Conservation (phyloP, 352 stramenopile genomes). For the Peronosclerospora sorghi region DNA sequence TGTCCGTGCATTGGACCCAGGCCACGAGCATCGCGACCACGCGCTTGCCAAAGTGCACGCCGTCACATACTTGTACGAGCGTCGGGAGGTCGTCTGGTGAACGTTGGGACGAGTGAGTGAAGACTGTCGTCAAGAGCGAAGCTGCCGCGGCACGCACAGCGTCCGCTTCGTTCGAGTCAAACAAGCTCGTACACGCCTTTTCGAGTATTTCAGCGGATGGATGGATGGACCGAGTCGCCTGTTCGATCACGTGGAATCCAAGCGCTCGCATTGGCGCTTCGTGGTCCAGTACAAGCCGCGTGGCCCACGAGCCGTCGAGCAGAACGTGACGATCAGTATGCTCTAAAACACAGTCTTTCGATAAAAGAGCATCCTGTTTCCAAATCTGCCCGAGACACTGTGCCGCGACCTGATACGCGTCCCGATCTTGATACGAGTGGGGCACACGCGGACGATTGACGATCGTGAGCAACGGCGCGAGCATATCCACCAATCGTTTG, state of each 20-base stretch:
- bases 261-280: slow-evolving; percentile 33
- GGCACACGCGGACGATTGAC: slow-evolving; percentile 41
- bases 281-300: slow-evolving; percentile 49
- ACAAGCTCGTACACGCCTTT: slow-evolving; percentile 36
- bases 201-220: slow-evolving; percentile 22
- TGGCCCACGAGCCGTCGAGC: slow-evolving; percentile 37
- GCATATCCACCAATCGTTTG: slow-evolving; percentile 25
- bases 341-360: slow-evolving; percentile 12
- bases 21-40: slow-evolving; percentile 11
- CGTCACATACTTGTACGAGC: slow-evolving; percentile 13
- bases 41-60: slow-evolving; percentile 10
- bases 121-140: slow-evolving; percentile 14
- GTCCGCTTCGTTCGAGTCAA: slow-evolving; percentile 41
- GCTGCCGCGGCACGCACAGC: slow-evolving; percentile 38
- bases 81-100: slow-evolving; percentile 6
- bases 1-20: slow-evolving; percentile 21
- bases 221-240: not conserved
- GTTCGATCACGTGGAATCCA: slow-evolving; percentile 25
- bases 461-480: slow-evolving; percentile 34
- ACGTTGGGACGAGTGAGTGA: slow-evolving; percentile 16
- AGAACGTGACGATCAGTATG: slow-evolving; percentile 27
- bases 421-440: slow-evolving; percentile 36
- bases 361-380: slow-evolving; percentile 7
- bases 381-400: slow-evolving; percentile 33
- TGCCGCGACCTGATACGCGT: slow-evolving; percentile 25